phyloP scores from a whole-genome alignment of 257 asterid species.

The Lantana camara region DNA sequence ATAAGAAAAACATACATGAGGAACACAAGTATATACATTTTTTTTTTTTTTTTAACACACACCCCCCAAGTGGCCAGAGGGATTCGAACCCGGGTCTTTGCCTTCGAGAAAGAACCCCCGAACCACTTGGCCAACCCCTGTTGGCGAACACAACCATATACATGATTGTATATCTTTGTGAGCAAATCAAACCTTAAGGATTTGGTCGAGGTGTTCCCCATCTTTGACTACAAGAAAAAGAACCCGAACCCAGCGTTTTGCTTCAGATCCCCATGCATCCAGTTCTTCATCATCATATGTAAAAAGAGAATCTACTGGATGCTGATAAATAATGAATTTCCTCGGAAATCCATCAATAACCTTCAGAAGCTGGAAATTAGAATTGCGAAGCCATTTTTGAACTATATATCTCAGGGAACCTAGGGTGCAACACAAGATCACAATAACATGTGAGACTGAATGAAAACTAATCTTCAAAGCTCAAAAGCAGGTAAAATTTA shows the following conservation, averaged over 20 bases:
- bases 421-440: slow-evolving; percentile 28
- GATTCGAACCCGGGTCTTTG: too few relatives aligned
- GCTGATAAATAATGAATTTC: slow-evolving; percentile 46
- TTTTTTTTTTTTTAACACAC: too few relatives aligned
- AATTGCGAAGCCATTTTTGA: slow-evolving; percentile 65
- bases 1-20: background rate
- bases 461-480: slow-evolving; percentile 21
- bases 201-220: slow-evolving; percentile 49
- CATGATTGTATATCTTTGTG: background rate
- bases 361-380: slow-evolving; percentile 51
- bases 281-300: slow-evolving; percentile 83
- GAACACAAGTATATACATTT: slow-evolving; percentile 7
- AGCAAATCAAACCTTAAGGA: slow-evolving; percentile 45
- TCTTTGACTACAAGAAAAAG: slow-evolving; percentile 60
- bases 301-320: slow-evolving; percentile 40
- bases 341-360: slow-evolving; percentile 56
- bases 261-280: slow-evolving; percentile 78
- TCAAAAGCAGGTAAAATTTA: slow-evolving; percentile 14
- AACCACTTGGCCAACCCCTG: too few relatives aligned
- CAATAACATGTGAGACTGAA: slow-evolving; percentile 12
- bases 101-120: too few relatives aligned
- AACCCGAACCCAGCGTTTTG: slow-evolving; percentile 87
- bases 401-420: slow-evolving; percentile 68
- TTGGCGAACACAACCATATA: slow-evolving; percentile 4
- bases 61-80: too few relatives aligned